Conservation (phyloP, 768 basidiomycete species). For the Serendipita sp. region DNA sequence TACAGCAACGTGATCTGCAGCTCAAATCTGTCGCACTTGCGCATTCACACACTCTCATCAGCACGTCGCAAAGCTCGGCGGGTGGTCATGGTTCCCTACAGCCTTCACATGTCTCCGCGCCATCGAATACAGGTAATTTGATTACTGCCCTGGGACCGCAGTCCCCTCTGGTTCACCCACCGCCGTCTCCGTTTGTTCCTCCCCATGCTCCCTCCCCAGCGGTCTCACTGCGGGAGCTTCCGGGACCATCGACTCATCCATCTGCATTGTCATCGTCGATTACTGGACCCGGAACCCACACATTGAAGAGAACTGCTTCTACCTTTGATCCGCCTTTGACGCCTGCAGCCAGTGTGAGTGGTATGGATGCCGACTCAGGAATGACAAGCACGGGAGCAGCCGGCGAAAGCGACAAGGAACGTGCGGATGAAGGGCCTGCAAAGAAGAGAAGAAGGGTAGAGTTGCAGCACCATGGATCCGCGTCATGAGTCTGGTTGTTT, state of each 20-base stretch:
- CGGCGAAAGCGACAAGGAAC: conserved; percentile 11
- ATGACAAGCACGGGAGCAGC: conserved; percentile 2
- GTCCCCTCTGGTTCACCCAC: conserved; percentile 15
- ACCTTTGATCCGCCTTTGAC: conserved; percentile 13
- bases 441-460: conserved; percentile 80
- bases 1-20: conserved; percentile 81
- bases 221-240: neutral
- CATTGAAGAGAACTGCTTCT: neutral
- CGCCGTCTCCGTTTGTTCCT: conserved; percentile 19
- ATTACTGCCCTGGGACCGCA: conserved; percentile 14
- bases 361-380: conserved; percentile 17
- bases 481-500: neutral
- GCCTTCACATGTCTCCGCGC: conserved; percentile 1
- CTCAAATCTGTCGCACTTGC: conserved; percentile 81
- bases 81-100: too few relatives aligned
- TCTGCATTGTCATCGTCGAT: neutral
- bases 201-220: conserved; percentile 20
- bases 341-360: conserved; percentile 19
- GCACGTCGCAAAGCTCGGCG: conserved; percentile 11
- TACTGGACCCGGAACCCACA: neutral
- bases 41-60: conserved; percentile 50
- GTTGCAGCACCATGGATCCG: conserved; percentile 20
- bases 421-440: conserved; percentile 36
- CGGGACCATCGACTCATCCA: neutral
- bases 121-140: conserved; percentile 12